Base-by-base conservation (phyloP, 2,329 filamentous ascomycete species). In the Exophiala calicioides region DNA sequence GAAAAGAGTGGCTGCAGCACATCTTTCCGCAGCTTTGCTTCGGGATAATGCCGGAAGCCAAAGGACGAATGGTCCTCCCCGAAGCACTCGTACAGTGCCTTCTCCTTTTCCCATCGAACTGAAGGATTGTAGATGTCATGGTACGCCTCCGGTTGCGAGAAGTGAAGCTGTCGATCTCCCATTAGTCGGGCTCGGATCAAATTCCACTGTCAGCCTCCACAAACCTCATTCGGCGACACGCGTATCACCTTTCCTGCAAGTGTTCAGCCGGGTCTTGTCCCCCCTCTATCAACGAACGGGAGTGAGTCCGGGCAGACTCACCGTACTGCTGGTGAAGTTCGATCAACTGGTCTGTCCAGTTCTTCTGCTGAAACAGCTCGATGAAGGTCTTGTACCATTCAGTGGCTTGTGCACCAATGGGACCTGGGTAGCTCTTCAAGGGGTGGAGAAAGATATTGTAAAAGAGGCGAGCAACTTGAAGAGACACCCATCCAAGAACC, bases 241-340 rank as follows among this genome's bases (percentile, higher is more conserved):
- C 62, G 50, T 20, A 64, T 55, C 18, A 63, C 50, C 10, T 57
- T 56, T 16, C 62, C 62, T 60, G n/a, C n/a, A n/a, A n/a, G n/a
- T n/a, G n/a, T n/a, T n/a, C n/a, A n/a, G n/a, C n/a, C n/a, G n/a
- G n/a, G n/a, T n/a, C n/a, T n/a, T n/a, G n/a, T n/a, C n/a, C n/a
- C n/a, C n/a, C n/a, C n/a, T n/a, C n/a, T n/a, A n/a, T n/a, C n/a
- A n/a, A n/a, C n/a, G n/a, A n/a, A n/a, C n/a, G n/a, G n/a, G n/a
- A n/a, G n/a, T n/a, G n/a, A n/a, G n/a, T n/a, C n/a, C n/a, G n/a
- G n/a, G 31, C 43, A 55, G 44, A 30, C 58, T 15, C 47, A 60
- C 60, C 60, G 44, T 61, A 63, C 51, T 49, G 36, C 20, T 53
- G 35, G 47, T 63, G 61, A 16, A 61, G 35, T 36, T 42, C 29